A percentile compares a stretch with the other conserved stretches of the same genome.
phyloP scores from a whole-genome alignment of 148 eudicot species.

The Rhododendron henanense region DNA sequence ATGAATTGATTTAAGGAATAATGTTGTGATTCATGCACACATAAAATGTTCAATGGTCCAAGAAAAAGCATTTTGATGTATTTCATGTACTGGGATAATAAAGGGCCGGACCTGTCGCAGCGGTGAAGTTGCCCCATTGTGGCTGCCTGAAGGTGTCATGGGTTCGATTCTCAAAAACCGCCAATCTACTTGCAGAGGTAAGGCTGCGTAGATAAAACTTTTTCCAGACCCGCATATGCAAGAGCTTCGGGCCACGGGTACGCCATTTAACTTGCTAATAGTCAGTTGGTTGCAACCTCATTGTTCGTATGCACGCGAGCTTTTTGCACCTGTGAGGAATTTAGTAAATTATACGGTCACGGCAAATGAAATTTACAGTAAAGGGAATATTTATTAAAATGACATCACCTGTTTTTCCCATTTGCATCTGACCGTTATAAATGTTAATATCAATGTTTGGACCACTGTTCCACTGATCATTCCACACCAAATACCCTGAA shows the following conservation, averaged over 20 bases:
- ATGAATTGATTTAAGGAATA: background rate
- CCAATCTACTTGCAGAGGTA: background rate
- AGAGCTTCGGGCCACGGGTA: background rate
- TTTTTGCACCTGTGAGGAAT: conserved; percentile 5
- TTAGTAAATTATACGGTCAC: background rate
- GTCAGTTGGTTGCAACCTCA: background rate
- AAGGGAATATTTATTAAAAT: background rate
- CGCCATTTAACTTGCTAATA: background rate
- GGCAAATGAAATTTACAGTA: background rate
- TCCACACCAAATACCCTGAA: conserved; percentile 33
- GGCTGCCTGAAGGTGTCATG: background rate
- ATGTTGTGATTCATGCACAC: background rate
- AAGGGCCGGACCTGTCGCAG: background rate
- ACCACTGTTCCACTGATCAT: conserved; percentile 29
- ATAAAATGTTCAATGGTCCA: background rate
- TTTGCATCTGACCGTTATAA: conserved; percentile 12
- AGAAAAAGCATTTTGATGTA: background rate
- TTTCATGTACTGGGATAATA: background rate
- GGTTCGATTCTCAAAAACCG: background rate
- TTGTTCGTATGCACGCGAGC: background rate
- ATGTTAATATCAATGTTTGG: conserved; percentile 21
- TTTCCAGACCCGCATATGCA: background rate
- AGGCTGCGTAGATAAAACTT: background rate
- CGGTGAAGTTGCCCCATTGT: background rate
- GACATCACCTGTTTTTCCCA: conserved; percentile 24